Evolutionary conservation across 2,329 filamentous ascomycete species (phyloP).

Genomic region (Beauveria rudraprayagi): DNA sequence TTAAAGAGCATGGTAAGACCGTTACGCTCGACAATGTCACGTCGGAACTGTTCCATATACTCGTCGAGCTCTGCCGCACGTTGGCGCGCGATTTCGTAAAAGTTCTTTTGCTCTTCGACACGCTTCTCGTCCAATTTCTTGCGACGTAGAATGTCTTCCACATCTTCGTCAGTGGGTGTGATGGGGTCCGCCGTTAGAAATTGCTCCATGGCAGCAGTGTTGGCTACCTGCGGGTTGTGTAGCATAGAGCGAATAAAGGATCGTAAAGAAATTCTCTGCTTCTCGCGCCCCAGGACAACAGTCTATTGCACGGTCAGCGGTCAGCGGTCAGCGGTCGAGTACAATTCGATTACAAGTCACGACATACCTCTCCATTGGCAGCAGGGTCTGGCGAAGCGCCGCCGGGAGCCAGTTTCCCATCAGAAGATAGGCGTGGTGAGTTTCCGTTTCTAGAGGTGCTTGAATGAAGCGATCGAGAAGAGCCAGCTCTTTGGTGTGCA

Average conservation of each 20-base stretch:
- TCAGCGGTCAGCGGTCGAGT: no score
- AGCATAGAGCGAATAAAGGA: slow-evolving; percentile 84
- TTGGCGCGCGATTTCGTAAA: slow-evolving; percentile 90
- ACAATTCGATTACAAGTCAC: background rate
- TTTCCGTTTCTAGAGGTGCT: slow-evolving; percentile 20
- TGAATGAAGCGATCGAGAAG: slow-evolving; percentile 22
- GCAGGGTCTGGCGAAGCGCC: slow-evolving; percentile 16
- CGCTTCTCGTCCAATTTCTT: slow-evolving; percentile 81
- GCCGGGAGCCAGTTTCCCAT: slow-evolving; percentile 22
- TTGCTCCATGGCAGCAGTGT: slow-evolving; percentile 73
- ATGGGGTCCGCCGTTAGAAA: slow-evolving; percentile 73
- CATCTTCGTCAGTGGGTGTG: slow-evolving; percentile 70
- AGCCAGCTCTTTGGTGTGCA: slow-evolving; percentile 19
- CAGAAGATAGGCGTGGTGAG: slow-evolving; percentile 25
- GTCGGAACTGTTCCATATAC: slow-evolving; percentile 88
- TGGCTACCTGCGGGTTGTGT: slow-evolving; percentile 74
- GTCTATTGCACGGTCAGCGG: slow-evolving; percentile 26
- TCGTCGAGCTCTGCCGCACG: slow-evolving; percentile 89
- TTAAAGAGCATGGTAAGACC: slow-evolving; percentile 87
- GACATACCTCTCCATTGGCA: slow-evolving; percentile 18
- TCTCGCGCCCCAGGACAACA: slow-evolving; percentile 70
- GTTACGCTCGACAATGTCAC: slow-evolving; percentile 62
- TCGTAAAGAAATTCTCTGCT: slow-evolving; percentile 81
- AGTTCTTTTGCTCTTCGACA: slow-evolving; percentile 84
- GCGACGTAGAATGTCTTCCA: slow-evolving; percentile 69